phyloP scores from a whole-genome alignment of 495 filamentous ascomycete genomes.

The Neurospora sp. region DNA sequence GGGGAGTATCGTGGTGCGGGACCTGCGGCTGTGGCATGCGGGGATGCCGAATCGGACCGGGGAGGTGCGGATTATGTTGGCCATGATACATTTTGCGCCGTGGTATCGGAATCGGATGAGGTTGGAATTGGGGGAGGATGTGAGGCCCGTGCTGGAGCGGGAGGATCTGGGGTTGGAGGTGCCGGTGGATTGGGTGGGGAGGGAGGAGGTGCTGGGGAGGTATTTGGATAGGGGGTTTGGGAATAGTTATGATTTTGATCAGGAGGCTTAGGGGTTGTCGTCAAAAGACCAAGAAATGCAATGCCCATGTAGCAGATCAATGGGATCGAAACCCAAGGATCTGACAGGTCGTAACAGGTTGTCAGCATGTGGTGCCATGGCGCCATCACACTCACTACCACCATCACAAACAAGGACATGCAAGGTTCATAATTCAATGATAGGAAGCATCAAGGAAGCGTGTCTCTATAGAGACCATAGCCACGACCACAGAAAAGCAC shows the following conservation, averaged over 20 bases:
- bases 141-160: conserved; percentile 28
- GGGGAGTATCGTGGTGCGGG: conserved; percentile 43
- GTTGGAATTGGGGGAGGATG: conserved; percentile 36
- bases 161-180: conserved; percentile 28
- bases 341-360: too few relatives aligned
- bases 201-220: conserved; percentile 19
- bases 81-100: conserved; percentile 36
- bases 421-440: too few relatives aligned
- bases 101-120: conserved; percentile 33
- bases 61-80: conserved; percentile 45
- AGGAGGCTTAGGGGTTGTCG: conserved; percentile 3
- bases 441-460: too few relatives aligned
- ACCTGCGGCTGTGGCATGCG: conserved; percentile 51
- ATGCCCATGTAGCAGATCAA: too few relatives aligned
- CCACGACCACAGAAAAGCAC: too few relatives aligned
- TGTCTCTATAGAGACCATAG: too few relatives aligned
- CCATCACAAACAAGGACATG: too few relatives aligned
- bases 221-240: conserved; percentile 40
- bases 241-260: conserved; percentile 41
- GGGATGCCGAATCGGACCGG: conserved; percentile 46
- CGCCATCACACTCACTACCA: too few relatives aligned
- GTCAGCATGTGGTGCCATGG: too few relatives aligned
- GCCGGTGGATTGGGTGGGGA: conserved; percentile 32
- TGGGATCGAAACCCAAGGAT: too few relatives aligned
- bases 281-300: too few relatives aligned